These are phyloP conservation scores for Deinandra increscens DNA, from an alignment of 129 eudicot genomes.

Conservation along the genomic window DNA sequence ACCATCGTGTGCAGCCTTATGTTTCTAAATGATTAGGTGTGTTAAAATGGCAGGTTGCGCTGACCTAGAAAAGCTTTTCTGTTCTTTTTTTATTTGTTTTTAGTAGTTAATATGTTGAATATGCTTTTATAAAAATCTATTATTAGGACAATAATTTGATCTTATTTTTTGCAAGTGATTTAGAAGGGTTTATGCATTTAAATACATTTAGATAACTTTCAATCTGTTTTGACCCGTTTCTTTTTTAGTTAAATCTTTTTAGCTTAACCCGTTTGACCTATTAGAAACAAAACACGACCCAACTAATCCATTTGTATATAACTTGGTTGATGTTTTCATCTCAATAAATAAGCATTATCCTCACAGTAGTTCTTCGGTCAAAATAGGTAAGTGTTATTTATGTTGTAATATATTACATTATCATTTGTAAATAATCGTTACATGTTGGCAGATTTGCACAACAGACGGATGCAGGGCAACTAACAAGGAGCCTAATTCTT, in stretches of 20 bases:
- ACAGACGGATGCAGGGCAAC: conserved; percentile 94
- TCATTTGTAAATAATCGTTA: not conserved
- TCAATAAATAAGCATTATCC: not conserved
- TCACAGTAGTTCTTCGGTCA: not conserved
- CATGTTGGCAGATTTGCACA: conserved; percentile 68
- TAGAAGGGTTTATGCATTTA: not conserved
- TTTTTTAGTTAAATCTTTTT: not conserved
- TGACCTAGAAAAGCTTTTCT: no score
- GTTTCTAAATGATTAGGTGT: not conserved
- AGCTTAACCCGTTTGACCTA: not conserved
- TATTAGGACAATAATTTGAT: not conserved
- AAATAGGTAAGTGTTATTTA: not conserved
- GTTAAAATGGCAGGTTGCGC: no score
- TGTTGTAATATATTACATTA: not conserved
- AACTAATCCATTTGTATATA: not conserved
- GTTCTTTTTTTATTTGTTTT: no score
- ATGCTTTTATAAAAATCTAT: not conserved
- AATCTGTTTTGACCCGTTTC: not conserved
- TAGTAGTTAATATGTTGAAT: not conserved
- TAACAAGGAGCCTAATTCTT: conserved; percentile 79
- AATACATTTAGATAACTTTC: not conserved
- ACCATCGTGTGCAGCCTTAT: no score
- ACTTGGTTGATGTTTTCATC: not conserved
- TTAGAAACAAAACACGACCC: not conserved
- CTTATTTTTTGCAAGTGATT: not conserved